Evolutionary conservation across 1,284 basidiomycete species (phyloP), one percentile per base, ranked within the genome.

Genomic region (Ceratobasidium sp.): DNA sequence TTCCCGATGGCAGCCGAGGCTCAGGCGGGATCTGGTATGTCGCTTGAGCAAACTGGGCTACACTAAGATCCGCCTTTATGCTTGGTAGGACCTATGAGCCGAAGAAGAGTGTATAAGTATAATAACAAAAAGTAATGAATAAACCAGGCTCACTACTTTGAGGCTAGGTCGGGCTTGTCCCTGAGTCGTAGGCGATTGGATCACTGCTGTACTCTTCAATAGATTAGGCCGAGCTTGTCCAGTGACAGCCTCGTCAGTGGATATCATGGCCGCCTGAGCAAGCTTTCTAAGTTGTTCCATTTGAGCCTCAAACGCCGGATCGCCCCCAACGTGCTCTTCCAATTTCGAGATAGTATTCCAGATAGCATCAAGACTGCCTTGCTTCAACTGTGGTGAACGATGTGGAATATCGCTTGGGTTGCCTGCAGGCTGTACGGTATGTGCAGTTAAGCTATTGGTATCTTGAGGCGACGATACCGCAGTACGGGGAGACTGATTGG

Each of bases 191-290:
- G 66, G 28, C 1, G 67, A 69, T 33, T n/a, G 12, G 3, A 40
- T 53, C n/a, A 69, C 33, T 1, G 26, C 51, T 3, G 33, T 55
- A 4, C 55, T 26, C 39, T 39, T 39, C 51, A 69, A 23, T 23
- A 69, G 15, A n/a, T 53, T 55, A 3, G 67, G 53, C 18, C 40
- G 51, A 18, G 49, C 13, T 18, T 55, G 49, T 9, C 44, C 23
- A 28, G 13, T 39, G 15, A 69, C 51, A 20, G 51, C 67, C 23
- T 69, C 67, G 23, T 69, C 67, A 18, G 20, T 40, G 13, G 67
- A 56, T 40, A 69, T 69, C 67, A 69, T 69, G 9, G 51, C 53
- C 15, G 67, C 67, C 28, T 69, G 67, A 69, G 67, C 67, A 39
- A 69, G 13, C 33, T 53, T 53, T 40, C 67, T 69, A 3, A 69